These are phyloP conservation scores for Boletales sp. DNA, from an alignment of 768 basidiomycete species.

Conservation along the genomic window DNA sequence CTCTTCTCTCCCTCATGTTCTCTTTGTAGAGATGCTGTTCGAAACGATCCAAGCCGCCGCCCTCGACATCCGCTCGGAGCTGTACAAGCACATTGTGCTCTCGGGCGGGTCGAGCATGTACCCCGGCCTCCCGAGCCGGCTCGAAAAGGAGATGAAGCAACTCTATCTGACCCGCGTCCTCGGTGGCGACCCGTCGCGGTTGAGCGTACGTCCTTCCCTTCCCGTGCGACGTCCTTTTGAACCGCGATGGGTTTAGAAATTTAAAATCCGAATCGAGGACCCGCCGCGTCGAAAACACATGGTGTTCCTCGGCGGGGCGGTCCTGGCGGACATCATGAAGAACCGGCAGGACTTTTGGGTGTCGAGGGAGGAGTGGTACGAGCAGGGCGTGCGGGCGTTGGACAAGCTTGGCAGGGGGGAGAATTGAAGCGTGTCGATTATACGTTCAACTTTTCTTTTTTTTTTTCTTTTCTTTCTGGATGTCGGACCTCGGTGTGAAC, in stretches of 20 bases:
- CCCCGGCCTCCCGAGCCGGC: conserved; percentile 91
- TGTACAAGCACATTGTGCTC: conserved; percentile 97
- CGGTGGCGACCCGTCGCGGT: conserved; percentile 71
- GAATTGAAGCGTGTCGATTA: conserved; percentile 23
- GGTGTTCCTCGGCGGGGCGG: conserved; percentile 99
- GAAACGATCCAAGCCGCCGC: conserved; percentile 91
- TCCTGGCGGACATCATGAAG: conserved; percentile 98
- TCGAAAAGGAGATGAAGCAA: conserved; percentile 99
- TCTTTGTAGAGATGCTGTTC: conserved; percentile 82
- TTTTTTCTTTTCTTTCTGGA: no score
- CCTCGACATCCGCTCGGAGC: conserved; percentile 81
- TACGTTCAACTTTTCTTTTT: no score
- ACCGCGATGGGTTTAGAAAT: conserved; percentile 62
- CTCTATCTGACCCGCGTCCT: conserved; percentile 92
- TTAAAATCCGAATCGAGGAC: conserved; percentile 98
- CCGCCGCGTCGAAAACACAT: conserved; percentile 98
- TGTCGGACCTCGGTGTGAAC: no score
- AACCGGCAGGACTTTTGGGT: conserved; percentile 94
- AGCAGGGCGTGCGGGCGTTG: conserved; percentile 76
- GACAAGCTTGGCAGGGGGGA: conserved; percentile 84
- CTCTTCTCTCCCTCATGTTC: background rate
- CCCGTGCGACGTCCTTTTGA: background rate
- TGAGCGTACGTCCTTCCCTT: conserved; percentile 63
- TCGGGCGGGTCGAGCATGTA: conserved; percentile 99
- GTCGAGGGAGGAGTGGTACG: conserved; percentile 90